These are phyloP conservation scores for Daedaleopsis nitida DNA, from an alignment of 768 basidiomycete genomes.

Conservation along the genomic window DNA sequence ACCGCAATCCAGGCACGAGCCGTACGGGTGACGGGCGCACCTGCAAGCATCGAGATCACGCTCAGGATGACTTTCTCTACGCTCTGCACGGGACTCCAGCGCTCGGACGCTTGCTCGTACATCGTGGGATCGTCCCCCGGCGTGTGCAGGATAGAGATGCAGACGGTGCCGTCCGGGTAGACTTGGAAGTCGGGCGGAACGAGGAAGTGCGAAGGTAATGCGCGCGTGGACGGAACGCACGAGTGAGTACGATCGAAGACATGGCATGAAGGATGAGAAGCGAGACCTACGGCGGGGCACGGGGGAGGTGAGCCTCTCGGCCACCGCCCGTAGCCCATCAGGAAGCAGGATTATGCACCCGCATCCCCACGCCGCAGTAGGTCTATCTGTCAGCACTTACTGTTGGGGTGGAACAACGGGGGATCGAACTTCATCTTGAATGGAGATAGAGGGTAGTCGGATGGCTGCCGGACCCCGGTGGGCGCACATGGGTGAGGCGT, in stretches of 20 bases:
- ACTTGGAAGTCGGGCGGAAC: slow-evolving; percentile 47
- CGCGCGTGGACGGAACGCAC: neutral
- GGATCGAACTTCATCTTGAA: slow-evolving; percentile 99
- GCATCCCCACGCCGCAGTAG: neutral
- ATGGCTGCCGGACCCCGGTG: slow-evolving; percentile 51
- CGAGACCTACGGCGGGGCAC: neutral
- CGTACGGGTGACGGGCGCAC: slow-evolving; percentile 42
- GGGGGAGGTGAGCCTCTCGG: neutral
- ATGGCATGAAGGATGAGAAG: neutral
- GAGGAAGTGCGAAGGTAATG: neutral
- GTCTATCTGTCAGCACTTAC: slow-evolving; percentile 47
- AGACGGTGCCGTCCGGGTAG: slow-evolving; percentile 94
- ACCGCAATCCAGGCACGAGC: neutral
- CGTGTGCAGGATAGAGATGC: slow-evolving; percentile 96
- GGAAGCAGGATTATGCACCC: neutral
- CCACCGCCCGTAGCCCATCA: neutral
- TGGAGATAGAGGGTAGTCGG: slow-evolving; percentile 95
- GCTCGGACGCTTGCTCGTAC: slow-evolving; percentile 94
- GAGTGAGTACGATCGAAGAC: neutral
- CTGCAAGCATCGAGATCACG: slow-evolving; percentile 96
- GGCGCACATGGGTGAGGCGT: neutral
- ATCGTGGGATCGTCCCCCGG: slow-evolving; percentile 90
- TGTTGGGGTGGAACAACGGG: slow-evolving; percentile 95
- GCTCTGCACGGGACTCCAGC: slow-evolving; percentile 99
- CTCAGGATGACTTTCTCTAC: slow-evolving; percentile 96